Evolutionary conservation across 305 asterid genomes (phyloP).

Genomic region (Fraxinus angustifolia): DNA sequence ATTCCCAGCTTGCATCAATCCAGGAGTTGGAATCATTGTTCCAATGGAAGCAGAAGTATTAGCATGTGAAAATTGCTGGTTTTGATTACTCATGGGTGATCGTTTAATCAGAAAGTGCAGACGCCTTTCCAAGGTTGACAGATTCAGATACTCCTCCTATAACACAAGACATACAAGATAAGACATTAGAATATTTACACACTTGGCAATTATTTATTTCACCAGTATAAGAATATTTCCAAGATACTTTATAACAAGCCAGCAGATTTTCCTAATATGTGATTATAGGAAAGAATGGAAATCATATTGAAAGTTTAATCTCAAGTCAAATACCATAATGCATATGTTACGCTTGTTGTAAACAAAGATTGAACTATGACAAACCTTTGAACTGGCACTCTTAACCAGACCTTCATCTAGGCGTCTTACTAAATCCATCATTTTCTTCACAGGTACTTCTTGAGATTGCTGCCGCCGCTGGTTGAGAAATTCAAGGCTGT

Average conservation of each 20-base stretch:
- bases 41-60: conserved; percentile 64
- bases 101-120: conserved; percentile 56
- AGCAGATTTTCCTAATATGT: neutral
- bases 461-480: conserved; percentile 58
- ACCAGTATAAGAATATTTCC: conserved; percentile 1
- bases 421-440: conserved; percentile 73
- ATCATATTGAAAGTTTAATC: neutral
- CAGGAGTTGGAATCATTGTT: conserved; percentile 98
- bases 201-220: conserved; percentile 14
- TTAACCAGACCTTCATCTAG: conserved; percentile 77
- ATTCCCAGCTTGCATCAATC: conserved; percentile 71
- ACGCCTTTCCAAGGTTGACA: conserved; percentile 71
- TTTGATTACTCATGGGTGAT: conserved; percentile 52
- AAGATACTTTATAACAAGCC: conserved; percentile 4
- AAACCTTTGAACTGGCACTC: conserved; percentile 73
- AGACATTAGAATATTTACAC: neutral
- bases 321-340: neutral
- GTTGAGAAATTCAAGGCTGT: conserved; percentile 68
- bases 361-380: conserved; percentile 13
- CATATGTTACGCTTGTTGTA: conserved; percentile 5
- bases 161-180: conserved; percentile 19
- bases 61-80: conserved; percentile 59
- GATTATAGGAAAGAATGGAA: conserved; percentile 11
- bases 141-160: conserved; percentile 84
- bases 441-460: conserved; percentile 50